Base-by-base conservation (phyloP, 2,329 filamentous ascomycete genomes). In the Metarhizium robertsii region DNA sequence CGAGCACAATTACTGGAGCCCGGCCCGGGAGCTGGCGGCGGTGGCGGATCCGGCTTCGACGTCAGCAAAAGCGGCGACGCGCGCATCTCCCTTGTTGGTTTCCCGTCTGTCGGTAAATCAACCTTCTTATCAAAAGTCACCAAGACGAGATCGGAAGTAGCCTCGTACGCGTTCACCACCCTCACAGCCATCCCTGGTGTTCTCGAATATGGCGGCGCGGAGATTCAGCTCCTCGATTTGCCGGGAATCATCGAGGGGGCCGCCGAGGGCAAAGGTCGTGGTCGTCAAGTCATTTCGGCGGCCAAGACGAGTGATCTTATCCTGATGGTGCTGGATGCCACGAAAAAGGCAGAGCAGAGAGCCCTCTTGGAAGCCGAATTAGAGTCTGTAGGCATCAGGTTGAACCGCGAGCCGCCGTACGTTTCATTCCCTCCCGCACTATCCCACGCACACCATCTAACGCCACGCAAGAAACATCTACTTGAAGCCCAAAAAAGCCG, bases 101-200 rank as follows among this genome's bases (percentile, higher is more conserved):
- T 99, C 65, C 94, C 95, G 0, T 99, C 95, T 0, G 94, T 99
- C 53, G 94, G 94, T 70, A 99, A 99, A 76, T 99, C 94, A 2
- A 99, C 94, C 0, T 97, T 99, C 68, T 72, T 99, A n/a, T 96
- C 92, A 51, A 96, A 97, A 68, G 95, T 99, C 69, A 99, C 94
- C 52, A 97, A 96, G 75, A 99, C 95, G 43, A 91, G 90, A 67
- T 96, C 91, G 52, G 92, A 96, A 70, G 91, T 96, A 32, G 94
- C 94, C 1, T 89, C 94, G 0, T 99, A 99, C 69, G 86, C 92
- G 55, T 99, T 99, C 82, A 99, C 94, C 11, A 99, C 94, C 1
- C 79, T 99, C 48, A 99, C 94, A 10, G 95, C 94, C 40, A 99
- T 99, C 62, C 94, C 94, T 1, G 94, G 94, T 63, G 95, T 99